These are phyloP conservation scores for Pichia terricola DNA, from an alignment of 1,139 yeast species.

Conservation along the genomic window DNA sequence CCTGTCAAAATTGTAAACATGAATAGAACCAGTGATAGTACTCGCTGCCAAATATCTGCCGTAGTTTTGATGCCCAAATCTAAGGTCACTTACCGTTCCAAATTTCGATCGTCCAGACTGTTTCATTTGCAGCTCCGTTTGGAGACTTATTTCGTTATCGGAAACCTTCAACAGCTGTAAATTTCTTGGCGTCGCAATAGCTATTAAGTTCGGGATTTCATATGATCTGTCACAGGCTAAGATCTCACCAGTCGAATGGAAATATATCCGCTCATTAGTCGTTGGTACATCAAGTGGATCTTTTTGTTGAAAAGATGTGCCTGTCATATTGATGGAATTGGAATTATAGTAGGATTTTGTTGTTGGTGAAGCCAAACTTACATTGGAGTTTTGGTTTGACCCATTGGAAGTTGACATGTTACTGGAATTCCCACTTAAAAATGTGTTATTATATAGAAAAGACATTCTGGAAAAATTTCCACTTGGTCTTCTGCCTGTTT, in stretches of 20 bases:
- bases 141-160: conserved; percentile 27
- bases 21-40: conserved; percentile 41
- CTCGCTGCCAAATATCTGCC: conserved; percentile 38
- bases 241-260: conserved; percentile 25
- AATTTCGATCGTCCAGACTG: conserved; percentile 28
- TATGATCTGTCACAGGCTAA: conserved; percentile 31
- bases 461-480: conserved; percentile 29
- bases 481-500: conserved; percentile 20
- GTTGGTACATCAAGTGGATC: neutral
- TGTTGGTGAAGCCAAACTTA: neutral
- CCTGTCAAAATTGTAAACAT: conserved; percentile 37
- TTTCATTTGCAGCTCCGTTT: conserved; percentile 27
- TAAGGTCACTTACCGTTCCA: conserved; percentile 40
- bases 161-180: conserved; percentile 40
- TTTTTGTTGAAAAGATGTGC: neutral
- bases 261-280: conserved; percentile 18
- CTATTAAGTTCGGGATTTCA: conserved; percentile 36
- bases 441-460: conserved; percentile 15
- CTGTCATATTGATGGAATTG: neutral
- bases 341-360: neutral
- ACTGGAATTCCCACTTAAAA: neutral
- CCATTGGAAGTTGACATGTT: neutral
- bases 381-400: neutral
- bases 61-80: conserved; percentile 36
- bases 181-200: conserved; percentile 52